Percentiles rank a stretch among this genome's conserved stretches.
Evolutionary conservation across 2,329 filamentous ascomycete species (phyloP).

Genomic region (Teratosphaeria viscida): DNA sequence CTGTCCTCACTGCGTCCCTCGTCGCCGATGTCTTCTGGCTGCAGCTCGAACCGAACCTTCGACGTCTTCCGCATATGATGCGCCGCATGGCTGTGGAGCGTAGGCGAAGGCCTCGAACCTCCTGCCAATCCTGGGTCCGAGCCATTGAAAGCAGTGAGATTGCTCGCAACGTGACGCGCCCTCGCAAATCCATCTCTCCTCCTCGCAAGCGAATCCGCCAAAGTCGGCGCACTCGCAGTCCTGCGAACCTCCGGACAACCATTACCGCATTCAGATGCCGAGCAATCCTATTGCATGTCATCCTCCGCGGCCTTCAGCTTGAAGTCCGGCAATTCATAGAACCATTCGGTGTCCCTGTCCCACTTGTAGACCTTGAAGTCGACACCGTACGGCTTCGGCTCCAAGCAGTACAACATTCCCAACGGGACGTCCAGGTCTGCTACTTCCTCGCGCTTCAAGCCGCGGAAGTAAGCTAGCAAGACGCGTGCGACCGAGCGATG

Average conservation of each 20-base stretch:
- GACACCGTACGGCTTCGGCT: conserved; percentile 95
- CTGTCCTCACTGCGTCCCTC: background rate
- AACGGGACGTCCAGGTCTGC: conserved; percentile 89
- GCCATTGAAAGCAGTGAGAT: background rate
- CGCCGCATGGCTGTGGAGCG: background rate
- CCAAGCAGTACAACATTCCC: conserved; percentile 86
- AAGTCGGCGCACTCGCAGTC: conserved; percentile 1
- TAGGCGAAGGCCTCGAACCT: background rate
- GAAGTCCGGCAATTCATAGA: conserved; percentile 78
- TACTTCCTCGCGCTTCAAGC: conserved; percentile 79
- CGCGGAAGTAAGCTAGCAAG: conserved; percentile 92
- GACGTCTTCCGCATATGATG: background rate
- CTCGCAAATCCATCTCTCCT: background rate
- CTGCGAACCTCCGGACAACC: background rate
- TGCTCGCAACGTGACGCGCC: background rate
- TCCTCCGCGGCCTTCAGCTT: conserved; percentile 52
- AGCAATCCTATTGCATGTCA: conserved; percentile 21
- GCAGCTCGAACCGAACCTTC: background rate
- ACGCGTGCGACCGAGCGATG: conserved; percentile 89
- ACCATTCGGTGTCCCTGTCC: conserved; percentile 66
- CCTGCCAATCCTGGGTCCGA: background rate
- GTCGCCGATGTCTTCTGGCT: background rate
- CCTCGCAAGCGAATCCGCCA: background rate
- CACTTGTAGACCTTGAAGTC: conserved; percentile 95
- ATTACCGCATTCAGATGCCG: background rate